These are phyloP conservation scores for Coleophoma cylindrospora DNA, from an alignment of 2,329 filamentous ascomycete species.

Conservation along the genomic window DNA sequence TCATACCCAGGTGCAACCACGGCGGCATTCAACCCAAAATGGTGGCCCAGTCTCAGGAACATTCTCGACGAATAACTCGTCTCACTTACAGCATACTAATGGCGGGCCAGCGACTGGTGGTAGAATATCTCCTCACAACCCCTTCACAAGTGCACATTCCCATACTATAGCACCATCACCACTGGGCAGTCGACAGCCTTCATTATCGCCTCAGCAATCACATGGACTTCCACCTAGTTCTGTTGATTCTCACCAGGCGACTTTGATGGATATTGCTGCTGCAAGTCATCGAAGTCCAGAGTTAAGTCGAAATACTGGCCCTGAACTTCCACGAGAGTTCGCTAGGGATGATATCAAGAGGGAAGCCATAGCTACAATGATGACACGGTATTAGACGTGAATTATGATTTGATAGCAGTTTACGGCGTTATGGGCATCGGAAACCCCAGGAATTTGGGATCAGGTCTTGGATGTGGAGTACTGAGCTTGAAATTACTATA, in stretches of 20 bases:
- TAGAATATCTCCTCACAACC: slow-evolving; percentile 24
- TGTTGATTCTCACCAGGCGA: slow-evolving; percentile 6
- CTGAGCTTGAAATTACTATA: slow-evolving; percentile 1
- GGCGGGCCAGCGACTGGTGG: slow-evolving; percentile 16
- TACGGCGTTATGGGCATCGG: slow-evolving; percentile 11
- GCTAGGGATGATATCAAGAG: slow-evolving; percentile 14
- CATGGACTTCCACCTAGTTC: slow-evolving; percentile 11
- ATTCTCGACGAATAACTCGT: slow-evolving; percentile 21
- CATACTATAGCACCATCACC: slow-evolving; percentile 26
- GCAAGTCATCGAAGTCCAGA: slow-evolving; percentile 14
- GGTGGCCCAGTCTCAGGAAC: slow-evolving; percentile 24
- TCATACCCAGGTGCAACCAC: slow-evolving; percentile 23
- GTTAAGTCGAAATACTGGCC: neutral
- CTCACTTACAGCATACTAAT: slow-evolving; percentile 19
- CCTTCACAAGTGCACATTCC: slow-evolving; percentile 20
- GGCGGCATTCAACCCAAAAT: slow-evolving; percentile 33
- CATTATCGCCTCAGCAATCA: slow-evolving; percentile 23
- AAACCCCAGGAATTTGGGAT: neutral
- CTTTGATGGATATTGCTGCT: slow-evolving; percentile 2
- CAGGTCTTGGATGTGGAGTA: slow-evolving; percentile 6
- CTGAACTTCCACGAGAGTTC: slow-evolving; percentile 17
- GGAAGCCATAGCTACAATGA: slow-evolving; percentile 16
- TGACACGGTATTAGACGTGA: slow-evolving; percentile 18
- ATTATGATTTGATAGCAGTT: slow-evolving; percentile 7
- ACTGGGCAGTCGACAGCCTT: slow-evolving; percentile 25